Evolutionary conservation across 176 grass and related monocot genomes (phyloP).

Genomic region (Chloris gayana): DNA sequence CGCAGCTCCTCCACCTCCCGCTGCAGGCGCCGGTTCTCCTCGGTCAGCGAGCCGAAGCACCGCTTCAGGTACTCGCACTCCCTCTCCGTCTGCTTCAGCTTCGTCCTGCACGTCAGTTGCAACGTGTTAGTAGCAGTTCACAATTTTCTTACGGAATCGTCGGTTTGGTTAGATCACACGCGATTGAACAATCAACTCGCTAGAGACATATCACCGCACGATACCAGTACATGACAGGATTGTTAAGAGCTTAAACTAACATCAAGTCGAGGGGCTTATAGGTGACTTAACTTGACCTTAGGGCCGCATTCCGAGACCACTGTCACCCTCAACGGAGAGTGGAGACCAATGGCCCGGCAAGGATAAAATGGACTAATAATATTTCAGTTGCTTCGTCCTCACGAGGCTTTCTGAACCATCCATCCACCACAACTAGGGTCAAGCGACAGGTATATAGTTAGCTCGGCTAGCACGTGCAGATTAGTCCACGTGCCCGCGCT

Average conservation of each 20-base stretch:
- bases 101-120: constrained; percentile 60
- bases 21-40: constrained; percentile 94
- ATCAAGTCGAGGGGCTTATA: neutral
- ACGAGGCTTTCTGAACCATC: constrained; percentile 14
- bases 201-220: neutral
- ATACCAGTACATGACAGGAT: constrained; percentile 10
- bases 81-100: constrained; percentile 99
- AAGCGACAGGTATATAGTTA: neutral
- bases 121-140: too few species aligned
- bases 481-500: constrained; percentile 50
- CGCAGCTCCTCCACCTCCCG: constrained; percentile 96
- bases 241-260: constrained; percentile 22
- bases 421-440: constrained; percentile 30
- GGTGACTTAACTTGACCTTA: constrained; percentile 38
- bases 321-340: constrained; percentile 18
- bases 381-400: constrained; percentile 18
- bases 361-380: neutral
- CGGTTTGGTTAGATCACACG: neutral
- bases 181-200: neutral
- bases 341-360: constrained; percentile 10
- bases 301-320: constrained; percentile 42
- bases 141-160: too few species aligned
- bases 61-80: constrained; percentile 98
- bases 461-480: constrained; percentile 43
- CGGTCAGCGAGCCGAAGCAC: constrained; percentile 93